phyloP scores from a whole-genome alignment of 768 basidiomycete species.

The Tricholomella constricta region DNA sequence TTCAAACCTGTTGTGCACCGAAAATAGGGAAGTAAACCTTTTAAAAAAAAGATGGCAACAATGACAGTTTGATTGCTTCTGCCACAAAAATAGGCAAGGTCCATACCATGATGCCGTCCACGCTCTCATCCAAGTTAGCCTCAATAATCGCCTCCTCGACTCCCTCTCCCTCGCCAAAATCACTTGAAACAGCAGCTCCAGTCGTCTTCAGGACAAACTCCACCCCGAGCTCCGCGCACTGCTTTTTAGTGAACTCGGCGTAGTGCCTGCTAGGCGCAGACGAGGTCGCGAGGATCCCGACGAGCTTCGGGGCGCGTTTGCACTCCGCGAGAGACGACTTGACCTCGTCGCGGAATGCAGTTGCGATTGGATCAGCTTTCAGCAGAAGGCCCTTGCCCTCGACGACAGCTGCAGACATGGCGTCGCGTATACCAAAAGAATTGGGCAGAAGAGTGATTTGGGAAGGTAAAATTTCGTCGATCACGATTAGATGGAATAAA shows the following conservation, averaged over 20 bases:
- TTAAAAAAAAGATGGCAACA: conserved; percentile 2
- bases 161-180: conserved; percentile 77
- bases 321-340: conserved; percentile 41
- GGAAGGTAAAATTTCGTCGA: conserved; percentile 7
- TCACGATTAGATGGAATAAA: conserved; percentile 9
- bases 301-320: conserved; percentile 64
- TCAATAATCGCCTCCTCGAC: conserved; percentile 96
- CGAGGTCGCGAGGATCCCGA: conserved; percentile 89
- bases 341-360: conserved; percentile 71
- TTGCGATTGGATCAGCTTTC: conserved; percentile 77
- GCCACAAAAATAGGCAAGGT: conserved; percentile 2
- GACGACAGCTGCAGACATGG: conserved; percentile 23
- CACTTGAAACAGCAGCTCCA: conserved; percentile 59
- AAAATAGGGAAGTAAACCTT: conserved; percentile 98
- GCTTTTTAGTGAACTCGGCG: conserved; percentile 88
- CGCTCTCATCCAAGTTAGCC: conserved; percentile 82
- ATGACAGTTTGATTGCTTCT: background rate
- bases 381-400: conserved; percentile 72
- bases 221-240: conserved; percentile 87
- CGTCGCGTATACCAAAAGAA: background rate
- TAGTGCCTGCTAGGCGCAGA: conserved; percentile 80
- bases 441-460: background rate
- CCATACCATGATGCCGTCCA: conserved; percentile 94
- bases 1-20: conserved; percentile 75
- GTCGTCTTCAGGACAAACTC: conserved; percentile 78